These are phyloP conservation scores for Mycena pura DNA, from an alignment of 768 basidiomycete genomes.

Conservation along the genomic window DNA sequence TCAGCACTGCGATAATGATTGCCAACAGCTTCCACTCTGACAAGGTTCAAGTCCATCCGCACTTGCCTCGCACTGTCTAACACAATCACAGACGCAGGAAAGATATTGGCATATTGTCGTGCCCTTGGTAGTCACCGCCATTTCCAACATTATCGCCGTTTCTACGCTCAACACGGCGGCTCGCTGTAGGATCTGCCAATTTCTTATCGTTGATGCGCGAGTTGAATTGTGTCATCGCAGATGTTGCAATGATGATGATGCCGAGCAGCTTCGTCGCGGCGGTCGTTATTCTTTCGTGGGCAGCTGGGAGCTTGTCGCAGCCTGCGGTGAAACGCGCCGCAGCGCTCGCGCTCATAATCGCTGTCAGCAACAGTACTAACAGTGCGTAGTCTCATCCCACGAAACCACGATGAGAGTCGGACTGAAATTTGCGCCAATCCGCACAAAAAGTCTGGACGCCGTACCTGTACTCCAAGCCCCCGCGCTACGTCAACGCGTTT, in stretches of 20 bases:
- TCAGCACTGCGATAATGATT: slow-evolving; percentile 21
- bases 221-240: not conserved
- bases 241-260: slow-evolving; percentile 27
- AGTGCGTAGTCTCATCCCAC: not conserved
- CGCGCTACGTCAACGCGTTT: slow-evolving; percentile 20
- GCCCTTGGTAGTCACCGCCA: slow-evolving; percentile 17
- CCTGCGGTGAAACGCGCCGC: slow-evolving; percentile 25
- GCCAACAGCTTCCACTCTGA: slow-evolving; percentile 20
- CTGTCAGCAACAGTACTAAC: slow-evolving; percentile 22
- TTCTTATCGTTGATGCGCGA: not conserved
- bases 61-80: not conserved
- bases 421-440: not conserved
- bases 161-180: slow-evolving; percentile 22
- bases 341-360: slow-evolving; percentile 21
- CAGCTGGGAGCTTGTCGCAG: slow-evolving; percentile 19
- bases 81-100: slow-evolving; percentile 12
- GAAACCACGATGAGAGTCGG: not conserved
- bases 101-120: slow-evolving; percentile 23
- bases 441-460: slow-evolving; percentile 15
- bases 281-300: slow-evolving; percentile 26
- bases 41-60: not conserved
- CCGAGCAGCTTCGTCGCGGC: slow-evolving; percentile 17
- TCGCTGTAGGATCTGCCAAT: slow-evolving; percentile 13
- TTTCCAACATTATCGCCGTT: slow-evolving; percentile 22
- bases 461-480: slow-evolving; percentile 18